phyloP scores from a whole-genome alignment of 2,329 filamentous ascomycete species.

The Alternaria rosae region DNA sequence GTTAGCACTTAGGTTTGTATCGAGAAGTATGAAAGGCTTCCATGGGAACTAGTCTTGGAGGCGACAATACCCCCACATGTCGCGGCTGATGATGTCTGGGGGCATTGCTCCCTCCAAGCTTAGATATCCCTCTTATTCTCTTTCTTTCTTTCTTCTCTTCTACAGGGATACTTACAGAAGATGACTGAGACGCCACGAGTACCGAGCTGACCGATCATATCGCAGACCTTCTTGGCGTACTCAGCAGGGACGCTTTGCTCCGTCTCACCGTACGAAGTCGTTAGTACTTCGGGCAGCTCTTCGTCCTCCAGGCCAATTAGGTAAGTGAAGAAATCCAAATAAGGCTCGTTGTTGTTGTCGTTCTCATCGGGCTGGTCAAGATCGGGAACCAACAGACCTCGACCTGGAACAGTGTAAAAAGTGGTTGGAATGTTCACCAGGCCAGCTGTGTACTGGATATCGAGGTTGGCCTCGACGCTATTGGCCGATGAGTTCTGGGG shows the following conservation, averaged over 20 bases:
- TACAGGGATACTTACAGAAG: slow-evolving; percentile 34
- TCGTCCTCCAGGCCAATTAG: slow-evolving; percentile 41
- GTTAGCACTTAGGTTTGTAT: neutral
- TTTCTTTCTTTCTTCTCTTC: too few relatives aligned
- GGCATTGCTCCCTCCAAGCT: neutral
- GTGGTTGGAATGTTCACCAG: slow-evolving; percentile 53
- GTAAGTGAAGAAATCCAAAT: slow-evolving; percentile 51
- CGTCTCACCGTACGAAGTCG: slow-evolving; percentile 52
- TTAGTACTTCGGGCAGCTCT: slow-evolving; percentile 48
- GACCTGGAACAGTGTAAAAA: slow-evolving; percentile 59
- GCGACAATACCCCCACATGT: neutral
- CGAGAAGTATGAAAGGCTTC: neutral
- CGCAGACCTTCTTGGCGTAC: slow-evolving; percentile 50
- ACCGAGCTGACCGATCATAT: slow-evolving; percentile 51
- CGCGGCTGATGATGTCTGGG: neutral
- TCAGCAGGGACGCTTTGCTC: slow-evolving; percentile 49
- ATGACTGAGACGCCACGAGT: slow-evolving; percentile 51
- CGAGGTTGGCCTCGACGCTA: slow-evolving; percentile 60
- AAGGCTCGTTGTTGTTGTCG: slow-evolving; percentile 58
- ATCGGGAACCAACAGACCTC: slow-evolving; percentile 56
- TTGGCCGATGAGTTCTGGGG: slow-evolving; percentile 47
- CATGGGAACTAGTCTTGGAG: neutral
- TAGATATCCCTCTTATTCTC: too few relatives aligned
- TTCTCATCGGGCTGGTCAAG: slow-evolving; percentile 54
- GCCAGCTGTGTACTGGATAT: slow-evolving; percentile 59